phyloP scores from a whole-genome alignment of 305 asterid genomes.

The Solanum hybrid region DNA sequence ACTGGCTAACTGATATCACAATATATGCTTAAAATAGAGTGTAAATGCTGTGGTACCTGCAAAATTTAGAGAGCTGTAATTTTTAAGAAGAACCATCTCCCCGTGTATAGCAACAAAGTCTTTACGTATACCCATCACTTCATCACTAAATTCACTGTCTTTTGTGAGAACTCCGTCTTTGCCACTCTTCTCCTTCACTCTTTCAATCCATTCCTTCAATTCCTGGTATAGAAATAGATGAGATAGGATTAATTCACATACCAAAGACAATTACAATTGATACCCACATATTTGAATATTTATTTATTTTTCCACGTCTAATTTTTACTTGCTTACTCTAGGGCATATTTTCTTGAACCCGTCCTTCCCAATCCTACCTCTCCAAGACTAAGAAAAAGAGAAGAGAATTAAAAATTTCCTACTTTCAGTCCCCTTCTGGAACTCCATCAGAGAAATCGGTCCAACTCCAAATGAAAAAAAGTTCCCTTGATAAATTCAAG shows the following conservation, averaged over 20 bases:
- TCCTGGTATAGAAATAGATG: conserved; percentile 31
- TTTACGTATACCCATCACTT: conserved; percentile 75
- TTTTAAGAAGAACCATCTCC: conserved; percentile 92
- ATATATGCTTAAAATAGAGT: not conserved
- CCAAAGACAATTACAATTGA: not conserved
- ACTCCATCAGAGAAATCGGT: not conserved
- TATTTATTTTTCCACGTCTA: not conserved
- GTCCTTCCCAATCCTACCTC: not conserved
- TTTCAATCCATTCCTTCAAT: conserved; percentile 72
- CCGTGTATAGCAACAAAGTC: conserved; percentile 84
- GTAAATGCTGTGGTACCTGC: conserved; percentile 44
- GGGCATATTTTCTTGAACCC: not conserved
- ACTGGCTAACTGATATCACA: not conserved
- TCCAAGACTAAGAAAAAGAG: not conserved
- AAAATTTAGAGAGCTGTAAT: conserved; percentile 86
- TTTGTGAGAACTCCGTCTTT: conserved; percentile 27
- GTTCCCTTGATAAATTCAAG: not conserved
- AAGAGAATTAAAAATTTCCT: not conserved
- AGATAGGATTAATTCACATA: not conserved
- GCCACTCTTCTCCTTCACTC: conserved; percentile 45
- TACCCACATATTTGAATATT: not conserved
- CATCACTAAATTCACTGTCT: conserved; percentile 63
- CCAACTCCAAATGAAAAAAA: not conserved
- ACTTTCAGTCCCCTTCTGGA: not conserved
- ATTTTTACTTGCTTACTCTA: not conserved